Evolutionary conservation across 305 asterid genomes (phyloP), one percentile per base, ranked within the genome.

Genomic region (Coffea humblotiana): DNA sequence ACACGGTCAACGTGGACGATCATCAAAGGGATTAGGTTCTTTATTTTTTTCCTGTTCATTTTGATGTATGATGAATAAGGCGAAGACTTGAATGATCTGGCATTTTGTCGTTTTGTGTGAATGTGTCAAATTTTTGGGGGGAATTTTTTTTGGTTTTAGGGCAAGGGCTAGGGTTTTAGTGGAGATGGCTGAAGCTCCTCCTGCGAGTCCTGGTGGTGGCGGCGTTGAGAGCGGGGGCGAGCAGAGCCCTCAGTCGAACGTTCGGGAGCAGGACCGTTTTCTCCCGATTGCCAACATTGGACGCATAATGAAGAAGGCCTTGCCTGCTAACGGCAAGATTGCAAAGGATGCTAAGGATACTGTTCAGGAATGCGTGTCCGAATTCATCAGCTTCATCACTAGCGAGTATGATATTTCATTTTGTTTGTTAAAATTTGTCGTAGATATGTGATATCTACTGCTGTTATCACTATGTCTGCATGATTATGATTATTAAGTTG

Each of bases 351-450:
- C 88, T 21, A 91, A 91, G 88, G 95, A 91, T 74, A 88, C 91
- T n/a, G 95, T 91, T 75, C 95, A 91, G 84, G 95, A 91, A 81
- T 91, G 95, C 58, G 95, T 89, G 2, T 91, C 95, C 6, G 95
- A 91, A 82, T 91, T 89, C 83, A 91, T 91, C 85, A 88, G 92
- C 86, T 91, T 89, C 75, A 82, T 91, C 84, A 91, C 93, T 73
- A 91, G 95, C 95, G 80, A 77, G 80, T 77, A 77, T 4, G 80
- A 25, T 45, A 25, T 40, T 13, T 8, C 43, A 65, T 27, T 29
- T 11, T 60, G 4, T 65, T 29, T 63, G 10, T 25, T 10, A 63
- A 12, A 25, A n/a, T 11, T 64, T 25, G 3, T 7, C 11, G 3
- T 63, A n/a, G 25, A 0, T 25, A 6, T 12, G 18, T 64, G n/a